These are phyloP conservation scores for Setomelanomma holmii DNA, from an alignment of 2,329 filamentous ascomycete species.

Conservation along the genomic window DNA sequence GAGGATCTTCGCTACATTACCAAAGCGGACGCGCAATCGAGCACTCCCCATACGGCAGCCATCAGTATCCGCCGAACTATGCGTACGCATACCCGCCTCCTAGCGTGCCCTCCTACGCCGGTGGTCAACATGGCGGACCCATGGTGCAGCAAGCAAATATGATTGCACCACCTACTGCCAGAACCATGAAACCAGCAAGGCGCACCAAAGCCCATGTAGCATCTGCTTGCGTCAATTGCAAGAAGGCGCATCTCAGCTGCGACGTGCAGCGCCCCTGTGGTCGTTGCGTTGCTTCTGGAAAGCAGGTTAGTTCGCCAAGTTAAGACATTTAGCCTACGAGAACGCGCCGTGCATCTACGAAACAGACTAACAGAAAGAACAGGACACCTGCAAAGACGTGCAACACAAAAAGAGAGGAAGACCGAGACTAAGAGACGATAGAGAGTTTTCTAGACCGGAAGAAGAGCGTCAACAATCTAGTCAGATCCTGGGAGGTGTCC, in stretches of 20 bases:
- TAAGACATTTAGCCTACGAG: background rate
- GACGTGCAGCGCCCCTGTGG: constrained; percentile 77
- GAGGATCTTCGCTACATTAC: constrained; percentile 33
- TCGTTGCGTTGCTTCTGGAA: constrained; percentile 78
- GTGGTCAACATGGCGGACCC: constrained; percentile 34
- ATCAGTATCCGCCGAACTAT: constrained; percentile 35
- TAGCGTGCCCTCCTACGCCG: constrained; percentile 33
- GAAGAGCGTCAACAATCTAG: constrained; percentile 36
- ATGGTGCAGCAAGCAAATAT: constrained; percentile 43
- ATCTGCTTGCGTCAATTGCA: constrained; percentile 85
- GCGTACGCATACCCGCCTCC: constrained; percentile 37
- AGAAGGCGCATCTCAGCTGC: constrained; percentile 76
- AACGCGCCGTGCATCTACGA: background rate
- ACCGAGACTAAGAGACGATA: constrained; percentile 73
- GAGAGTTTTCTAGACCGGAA: constrained; percentile 41
- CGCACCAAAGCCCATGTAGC: constrained; percentile 80
- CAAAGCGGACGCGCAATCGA: constrained; percentile 34
- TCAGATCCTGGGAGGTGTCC: constrained; percentile 32
- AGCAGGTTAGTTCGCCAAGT: constrained; percentile 58
- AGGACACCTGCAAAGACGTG: constrained; percentile 82
- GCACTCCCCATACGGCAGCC: constrained; percentile 31
- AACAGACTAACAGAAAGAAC: constrained; percentile 15
- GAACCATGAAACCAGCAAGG: constrained; percentile 45
- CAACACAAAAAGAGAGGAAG: constrained; percentile 86
- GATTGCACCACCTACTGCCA: constrained; percentile 38